Percentiles rank a stretch among this genome's conserved stretches.
Evolutionary conservation across 2,329 filamentous ascomycete species (phyloP).

Genomic region (Cladosporium sp.): DNA sequence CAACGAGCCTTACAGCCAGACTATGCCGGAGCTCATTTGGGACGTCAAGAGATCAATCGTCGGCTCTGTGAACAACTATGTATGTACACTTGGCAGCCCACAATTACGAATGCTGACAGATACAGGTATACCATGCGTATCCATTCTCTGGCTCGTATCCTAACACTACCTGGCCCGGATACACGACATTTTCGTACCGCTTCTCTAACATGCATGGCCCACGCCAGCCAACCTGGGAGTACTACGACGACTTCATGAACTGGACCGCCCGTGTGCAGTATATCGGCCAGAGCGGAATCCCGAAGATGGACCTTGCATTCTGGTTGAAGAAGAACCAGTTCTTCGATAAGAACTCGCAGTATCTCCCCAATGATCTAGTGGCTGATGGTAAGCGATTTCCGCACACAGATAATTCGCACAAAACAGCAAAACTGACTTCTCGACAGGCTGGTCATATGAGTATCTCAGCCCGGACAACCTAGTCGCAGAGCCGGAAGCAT

Average conservation of each 20-base stretch:
- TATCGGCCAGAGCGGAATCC: slow-evolving; percentile 37
- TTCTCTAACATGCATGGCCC: slow-evolving; percentile 40
- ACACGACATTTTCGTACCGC: slow-evolving; percentile 40
- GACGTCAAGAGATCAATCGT: slow-evolving; percentile 38
- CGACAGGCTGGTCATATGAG: slow-evolving; percentile 32
- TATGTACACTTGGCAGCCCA: slow-evolving; percentile 17
- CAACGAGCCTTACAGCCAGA: slow-evolving; percentile 26
- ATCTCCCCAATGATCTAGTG: slow-evolving; percentile 25
- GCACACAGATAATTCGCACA: no score
- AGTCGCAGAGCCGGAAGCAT: slow-evolving; percentile 32
- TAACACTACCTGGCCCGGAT: slow-evolving; percentile 49
- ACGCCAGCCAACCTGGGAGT: slow-evolving; percentile 41
- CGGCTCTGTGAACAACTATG: slow-evolving; percentile 41
- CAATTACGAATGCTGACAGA: neutral
- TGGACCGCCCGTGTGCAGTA: slow-evolving; percentile 38
- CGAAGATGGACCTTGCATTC: slow-evolving; percentile 41
- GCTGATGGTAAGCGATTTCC: slow-evolving; percentile 17
- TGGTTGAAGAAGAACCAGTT: slow-evolving; percentile 28
- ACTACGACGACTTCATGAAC: slow-evolving; percentile 35
- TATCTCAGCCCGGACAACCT: slow-evolving; percentile 47
- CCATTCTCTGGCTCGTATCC: slow-evolving; percentile 40
- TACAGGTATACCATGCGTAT: slow-evolving; percentile 37
- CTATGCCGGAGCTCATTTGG: slow-evolving; percentile 31
- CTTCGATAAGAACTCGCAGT: slow-evolving; percentile 13
- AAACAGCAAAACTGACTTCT: neutral